Percentiles rank a stretch among this genome's conserved stretches.
phyloP scores from a whole-genome alignment of 2,329 filamentous ascomycete genomes.

The Aspergillus hiratsukae region DNA sequence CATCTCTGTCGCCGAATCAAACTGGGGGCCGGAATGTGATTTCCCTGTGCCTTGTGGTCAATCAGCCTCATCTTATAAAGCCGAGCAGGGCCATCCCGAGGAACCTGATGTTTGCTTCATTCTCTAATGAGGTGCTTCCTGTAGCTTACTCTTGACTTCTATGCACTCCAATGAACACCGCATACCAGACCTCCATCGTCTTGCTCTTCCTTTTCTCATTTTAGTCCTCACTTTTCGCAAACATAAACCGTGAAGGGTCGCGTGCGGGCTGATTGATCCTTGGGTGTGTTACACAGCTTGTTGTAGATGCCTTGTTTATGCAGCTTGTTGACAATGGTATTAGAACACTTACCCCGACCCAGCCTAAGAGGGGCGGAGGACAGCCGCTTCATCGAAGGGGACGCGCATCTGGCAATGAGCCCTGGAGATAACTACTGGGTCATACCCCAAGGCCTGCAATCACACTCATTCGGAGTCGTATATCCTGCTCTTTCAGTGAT shows the following conservation, averaged over 20 bases:
- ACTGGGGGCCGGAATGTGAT: conserved; percentile 2
- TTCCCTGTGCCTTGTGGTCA: conserved; percentile 5
- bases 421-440: conserved; percentile 8
- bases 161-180: not conserved
- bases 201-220: not conserved
- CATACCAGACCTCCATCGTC: not conserved
- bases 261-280: not conserved
- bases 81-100: not conserved
- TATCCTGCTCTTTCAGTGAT: conserved; percentile 13
- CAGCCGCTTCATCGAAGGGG: conserved; percentile 3
- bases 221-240: not conserved
- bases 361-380: not conserved
- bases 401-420: conserved; percentile 14
- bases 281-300: not conserved
- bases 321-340: not conserved
- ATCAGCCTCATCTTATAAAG: not conserved
- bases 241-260: not conserved
- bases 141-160: not conserved
- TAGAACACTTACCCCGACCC: not conserved
- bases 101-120: not conserved
- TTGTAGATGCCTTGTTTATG: not conserved
- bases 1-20: conserved; percentile 4
- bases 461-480: conserved; percentile 13
- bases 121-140: not conserved
- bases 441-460: conserved; percentile 6